Conservation (phyloP, 2,329 filamentous ascomycete species). For the Tolypocladium guangdongense region DNA sequence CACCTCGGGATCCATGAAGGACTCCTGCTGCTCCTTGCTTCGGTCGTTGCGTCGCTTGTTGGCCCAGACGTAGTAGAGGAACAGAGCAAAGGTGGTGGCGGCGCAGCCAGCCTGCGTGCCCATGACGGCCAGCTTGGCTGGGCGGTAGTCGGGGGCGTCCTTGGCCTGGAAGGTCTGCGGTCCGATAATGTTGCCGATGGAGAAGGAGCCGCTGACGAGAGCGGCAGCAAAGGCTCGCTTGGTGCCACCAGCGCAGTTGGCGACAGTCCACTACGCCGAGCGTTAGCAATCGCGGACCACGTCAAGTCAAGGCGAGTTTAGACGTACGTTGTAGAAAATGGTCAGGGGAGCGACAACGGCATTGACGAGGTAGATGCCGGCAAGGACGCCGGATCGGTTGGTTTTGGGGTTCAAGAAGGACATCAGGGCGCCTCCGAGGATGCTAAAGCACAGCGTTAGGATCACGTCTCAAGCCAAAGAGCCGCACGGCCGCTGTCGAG, state of each 20-base stretch:
- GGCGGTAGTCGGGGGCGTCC: conserved; percentile 40
- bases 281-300: neutral
- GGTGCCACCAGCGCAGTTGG: conserved; percentile 40
- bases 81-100: conserved; percentile 29
- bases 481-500: neutral
- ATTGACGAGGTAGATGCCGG: conserved; percentile 40
- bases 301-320: neutral
- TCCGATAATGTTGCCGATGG: conserved; percentile 44
- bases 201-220: conserved; percentile 38
- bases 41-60: conserved; percentile 26
- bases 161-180: conserved; percentile 43
- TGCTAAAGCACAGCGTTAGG: conserved; percentile 13
- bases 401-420: conserved; percentile 33
- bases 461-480: neutral
- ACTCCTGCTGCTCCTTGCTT: conserved; percentile 25
- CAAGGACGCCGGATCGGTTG: conserved; percentile 35
- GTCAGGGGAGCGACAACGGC: conserved; percentile 34
- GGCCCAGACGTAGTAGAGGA: conserved; percentile 39
- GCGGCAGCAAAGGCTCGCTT: conserved; percentile 40
- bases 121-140: conserved; percentile 44
- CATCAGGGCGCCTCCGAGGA: conserved; percentile 40
- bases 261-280: conserved; percentile 30
- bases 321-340: conserved; percentile 32
- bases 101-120: conserved; percentile 35
- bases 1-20: conserved; percentile 27